These are phyloP conservation scores for Graphiopsis chlorocephala DNA, from an alignment of 2,329 filamentous ascomycete genomes.

Conservation along the genomic window DNA sequence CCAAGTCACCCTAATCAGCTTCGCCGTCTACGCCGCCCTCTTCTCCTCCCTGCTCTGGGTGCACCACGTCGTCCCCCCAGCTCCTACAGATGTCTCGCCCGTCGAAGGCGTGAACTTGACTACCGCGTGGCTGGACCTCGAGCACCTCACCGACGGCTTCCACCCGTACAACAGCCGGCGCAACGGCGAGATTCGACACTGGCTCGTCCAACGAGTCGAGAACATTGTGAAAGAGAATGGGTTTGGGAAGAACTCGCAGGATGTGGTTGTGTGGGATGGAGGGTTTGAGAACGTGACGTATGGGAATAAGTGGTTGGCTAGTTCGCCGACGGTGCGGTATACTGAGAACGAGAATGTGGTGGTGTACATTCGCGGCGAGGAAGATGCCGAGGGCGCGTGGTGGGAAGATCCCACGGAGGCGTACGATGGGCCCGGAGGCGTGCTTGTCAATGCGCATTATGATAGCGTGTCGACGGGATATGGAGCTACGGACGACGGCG, in stretches of 20 bases:
- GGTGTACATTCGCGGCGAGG: conserved; percentile 82
- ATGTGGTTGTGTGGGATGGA: conserved; percentile 14
- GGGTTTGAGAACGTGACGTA: conserved; percentile 63
- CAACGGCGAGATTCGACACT: conserved; percentile 78
- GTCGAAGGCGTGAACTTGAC: conserved; percentile 71
- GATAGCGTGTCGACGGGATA: conserved; percentile 90
- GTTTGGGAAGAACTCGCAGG: not conserved
- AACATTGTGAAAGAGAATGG: conserved; percentile 65
- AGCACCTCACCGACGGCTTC: conserved; percentile 68
- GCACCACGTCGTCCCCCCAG: conserved; percentile 64
- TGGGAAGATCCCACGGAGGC: conserved; percentile 52
- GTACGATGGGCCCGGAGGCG: conserved; percentile 59
- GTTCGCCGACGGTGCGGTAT: conserved; percentile 55
- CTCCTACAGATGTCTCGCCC: conserved; percentile 54
- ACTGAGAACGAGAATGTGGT: conserved; percentile 93
- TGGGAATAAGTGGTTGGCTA: conserved; percentile 24
- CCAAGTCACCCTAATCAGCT: conserved; percentile 78
- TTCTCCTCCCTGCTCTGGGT: conserved; percentile 69
- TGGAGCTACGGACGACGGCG: conserved; percentile 90
- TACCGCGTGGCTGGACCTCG: conserved; percentile 82
- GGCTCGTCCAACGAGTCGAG: conserved; percentile 68
- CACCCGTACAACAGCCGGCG: conserved; percentile 85
- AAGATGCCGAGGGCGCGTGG: conserved; percentile 70
- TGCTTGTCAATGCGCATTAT: conserved; percentile 92
- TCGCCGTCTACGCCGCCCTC: conserved; percentile 72